A percentile compares a stretch with the other conserved stretches of the same genome.
These are phyloP conservation scores for Tylopilus sp. DNA, from an alignment of 1,284 basidiomycete species.

Conservation along the genomic window DNA sequence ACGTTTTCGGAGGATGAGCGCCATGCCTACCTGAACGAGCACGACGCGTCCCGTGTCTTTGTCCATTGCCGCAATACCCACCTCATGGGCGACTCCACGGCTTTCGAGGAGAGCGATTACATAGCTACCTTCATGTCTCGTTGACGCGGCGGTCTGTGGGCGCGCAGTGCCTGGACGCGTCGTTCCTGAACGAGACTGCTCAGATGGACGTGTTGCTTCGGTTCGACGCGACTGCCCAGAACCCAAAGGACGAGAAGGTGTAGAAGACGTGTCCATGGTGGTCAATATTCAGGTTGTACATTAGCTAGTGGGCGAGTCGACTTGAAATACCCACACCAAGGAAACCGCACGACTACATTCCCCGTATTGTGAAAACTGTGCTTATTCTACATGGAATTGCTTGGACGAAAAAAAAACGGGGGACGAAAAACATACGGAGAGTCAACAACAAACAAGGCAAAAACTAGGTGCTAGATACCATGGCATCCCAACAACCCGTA, in stretches of 20 bases:
- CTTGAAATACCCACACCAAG: too few species aligned
- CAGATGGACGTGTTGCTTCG: conserved; percentile 33
- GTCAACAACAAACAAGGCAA: conserved; percentile 20
- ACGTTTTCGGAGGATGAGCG: conserved; percentile 2
- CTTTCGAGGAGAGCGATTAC: conserved; percentile 71
- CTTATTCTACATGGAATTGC: conserved; percentile 38
- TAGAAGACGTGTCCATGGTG: conserved; percentile 6
- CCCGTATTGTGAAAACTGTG: conserved; percentile 19
- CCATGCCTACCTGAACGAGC: conserved; percentile 57
- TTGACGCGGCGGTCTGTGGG: conserved; percentile 60
- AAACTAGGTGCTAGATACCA: conserved; percentile 24
- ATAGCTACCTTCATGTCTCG: conserved; percentile 54
- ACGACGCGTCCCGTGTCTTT: conserved; percentile 73
- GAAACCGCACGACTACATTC: too few species aligned
- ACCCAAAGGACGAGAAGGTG: conserved; percentile 12
- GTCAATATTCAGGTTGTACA: background rate
- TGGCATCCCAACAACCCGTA: conserved; percentile 7
- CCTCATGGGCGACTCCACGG: conserved; percentile 71
- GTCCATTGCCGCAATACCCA: conserved; percentile 84
- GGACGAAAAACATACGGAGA: conserved; percentile 9
- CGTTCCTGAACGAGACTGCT: conserved; percentile 47
- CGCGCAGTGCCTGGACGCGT: conserved; percentile 59
- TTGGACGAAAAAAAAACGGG: conserved; percentile 11
- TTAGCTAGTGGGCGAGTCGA: too few species aligned
- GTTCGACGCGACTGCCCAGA: conserved; percentile 19